Evolutionary conservation across 768 basidiomycete genomes (phyloP).

Genomic region (Rhizopogon vinicolor): DNA sequence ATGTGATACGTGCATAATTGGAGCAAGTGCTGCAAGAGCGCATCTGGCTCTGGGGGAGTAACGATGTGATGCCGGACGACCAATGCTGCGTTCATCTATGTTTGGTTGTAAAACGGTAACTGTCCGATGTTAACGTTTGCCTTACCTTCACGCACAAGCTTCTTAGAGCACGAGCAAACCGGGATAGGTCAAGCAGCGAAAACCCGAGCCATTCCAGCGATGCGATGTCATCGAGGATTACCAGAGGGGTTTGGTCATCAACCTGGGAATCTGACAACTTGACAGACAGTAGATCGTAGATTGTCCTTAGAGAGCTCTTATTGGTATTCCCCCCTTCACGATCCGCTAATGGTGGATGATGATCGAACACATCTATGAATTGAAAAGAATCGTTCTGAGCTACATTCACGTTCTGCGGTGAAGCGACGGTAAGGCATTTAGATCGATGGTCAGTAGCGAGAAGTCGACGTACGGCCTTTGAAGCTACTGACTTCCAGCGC

Average conservation of each 20-base stretch:
- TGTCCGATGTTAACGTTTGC: neutral
- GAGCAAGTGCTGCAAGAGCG: conserved; percentile 52
- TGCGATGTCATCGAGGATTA: conserved; percentile 70
- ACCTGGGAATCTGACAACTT: conserved; percentile 13
- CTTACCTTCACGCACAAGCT: conserved; percentile 52
- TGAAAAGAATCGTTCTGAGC: conserved; percentile 36
- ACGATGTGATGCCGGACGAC: conserved; percentile 61
- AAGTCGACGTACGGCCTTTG: conserved; percentile 52
- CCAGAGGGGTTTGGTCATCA: conserved; percentile 26
- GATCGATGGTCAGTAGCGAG: neutral
- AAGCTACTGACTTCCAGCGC: conserved; percentile 60
- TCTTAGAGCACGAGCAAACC: conserved; percentile 57
- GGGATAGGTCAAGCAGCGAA: conserved; percentile 42
- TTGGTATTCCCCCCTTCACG: conserved; percentile 6
- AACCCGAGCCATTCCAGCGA: conserved; percentile 71
- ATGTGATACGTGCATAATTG: conserved; percentile 67
- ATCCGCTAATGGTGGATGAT: conserved; percentile 21
- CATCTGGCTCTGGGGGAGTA: conserved; percentile 52
- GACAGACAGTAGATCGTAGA: conserved; percentile 33
- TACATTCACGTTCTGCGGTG: conserved; percentile 28
- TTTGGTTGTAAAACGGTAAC: neutral
- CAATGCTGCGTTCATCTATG: conserved; percentile 50
- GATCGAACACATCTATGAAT: conserved; percentile 50
- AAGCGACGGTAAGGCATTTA: neutral
- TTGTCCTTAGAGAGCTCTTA: conserved; percentile 19